Percentiles rank a stretch among this genome's conserved stretches.
Conservation (phyloP, 768 basidiomycete genomes). For the Holtermanniella nyarrowii region DNA sequence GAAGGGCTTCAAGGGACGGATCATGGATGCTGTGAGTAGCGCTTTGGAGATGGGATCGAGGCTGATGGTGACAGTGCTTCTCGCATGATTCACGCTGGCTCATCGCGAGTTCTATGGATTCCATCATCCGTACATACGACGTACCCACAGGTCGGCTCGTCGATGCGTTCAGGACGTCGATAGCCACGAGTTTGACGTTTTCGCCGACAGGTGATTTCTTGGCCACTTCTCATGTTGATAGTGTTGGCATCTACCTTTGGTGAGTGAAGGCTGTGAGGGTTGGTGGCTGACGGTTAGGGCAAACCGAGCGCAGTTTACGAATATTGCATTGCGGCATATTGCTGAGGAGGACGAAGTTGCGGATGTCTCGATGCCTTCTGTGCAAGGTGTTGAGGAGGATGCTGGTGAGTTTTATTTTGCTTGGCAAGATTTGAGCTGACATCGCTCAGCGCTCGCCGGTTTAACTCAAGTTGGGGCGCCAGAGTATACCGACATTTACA, state of each 20-base stretch:
- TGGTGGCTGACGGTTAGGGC: conserved; percentile 50
- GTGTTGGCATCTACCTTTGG: conserved; percentile 93
- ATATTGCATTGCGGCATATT: conserved; percentile 71
- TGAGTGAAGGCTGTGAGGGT: conserved; percentile 38
- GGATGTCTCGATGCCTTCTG: conserved; percentile 64
- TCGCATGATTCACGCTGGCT: conserved; percentile 95
- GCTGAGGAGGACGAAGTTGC: conserved; percentile 57
- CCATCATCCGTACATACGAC: conserved; percentile 87
- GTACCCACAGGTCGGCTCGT: conserved; percentile 85
- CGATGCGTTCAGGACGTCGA: conserved; percentile 80
- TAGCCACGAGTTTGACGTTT: conserved; percentile 82
- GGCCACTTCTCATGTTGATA: conserved; percentile 88
- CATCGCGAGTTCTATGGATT: conserved; percentile 75
- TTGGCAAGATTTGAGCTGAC: not conserved
- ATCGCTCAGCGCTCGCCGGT: conserved; percentile 54
- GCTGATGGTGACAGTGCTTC: conserved; percentile 55
- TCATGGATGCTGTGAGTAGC: conserved; percentile 69
- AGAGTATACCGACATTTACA: conserved; percentile 57
- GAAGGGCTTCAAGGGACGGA: conserved; percentile 67
- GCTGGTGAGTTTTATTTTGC: conserved; percentile 49
- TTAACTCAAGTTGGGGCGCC: conserved; percentile 55
- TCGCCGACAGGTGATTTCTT: conserved; percentile 93
- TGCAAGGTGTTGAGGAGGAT: conserved; percentile 73
- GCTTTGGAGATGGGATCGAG: not conserved
- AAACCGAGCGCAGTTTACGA: conserved; percentile 85